Evolutionary conservation across 306 rosid species (phyloP).

Genomic region (Rubus idaeus): DNA sequence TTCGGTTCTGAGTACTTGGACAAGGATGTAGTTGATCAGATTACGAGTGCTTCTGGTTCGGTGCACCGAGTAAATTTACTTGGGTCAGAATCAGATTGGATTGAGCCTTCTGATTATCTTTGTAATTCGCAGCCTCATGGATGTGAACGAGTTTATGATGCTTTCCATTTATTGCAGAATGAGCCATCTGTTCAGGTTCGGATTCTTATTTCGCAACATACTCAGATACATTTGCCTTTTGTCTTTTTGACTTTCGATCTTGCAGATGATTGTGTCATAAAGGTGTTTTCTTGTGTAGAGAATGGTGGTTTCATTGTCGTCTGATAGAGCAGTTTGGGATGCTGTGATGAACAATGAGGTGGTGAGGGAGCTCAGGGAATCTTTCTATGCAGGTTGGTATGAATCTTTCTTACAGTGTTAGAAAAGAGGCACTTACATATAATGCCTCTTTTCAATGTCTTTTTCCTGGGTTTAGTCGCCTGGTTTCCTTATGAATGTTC

Average conservation of each 20-base stretch:
- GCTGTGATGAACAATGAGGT: slow-evolving; percentile 72
- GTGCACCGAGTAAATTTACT: slow-evolving; percentile 32
- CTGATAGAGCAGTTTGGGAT: slow-evolving; percentile 77
- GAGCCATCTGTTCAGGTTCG: slow-evolving; percentile 72
- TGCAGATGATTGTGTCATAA: background rate
- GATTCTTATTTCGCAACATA: background rate
- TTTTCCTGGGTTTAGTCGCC: background rate
- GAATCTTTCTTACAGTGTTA: background rate
- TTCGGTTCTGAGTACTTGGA: slow-evolving; percentile 23
- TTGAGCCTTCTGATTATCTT: slow-evolving; percentile 52
- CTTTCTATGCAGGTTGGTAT: slow-evolving; percentile 50
- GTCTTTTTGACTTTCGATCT: background rate
- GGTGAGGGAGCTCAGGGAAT: slow-evolving; percentile 62
- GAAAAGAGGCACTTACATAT: background rate
- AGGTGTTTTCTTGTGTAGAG: slow-evolving; percentile 40
- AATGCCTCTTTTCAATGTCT: background rate
- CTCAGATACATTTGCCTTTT: background rate
- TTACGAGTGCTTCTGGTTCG: slow-evolving; percentile 21
- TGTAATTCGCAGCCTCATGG: slow-evolving; percentile 35
- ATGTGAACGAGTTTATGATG: slow-evolving; percentile 47
- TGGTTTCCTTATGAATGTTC: background rate
- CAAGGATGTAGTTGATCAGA: slow-evolving; percentile 26
- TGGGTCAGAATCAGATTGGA: slow-evolving; percentile 55
- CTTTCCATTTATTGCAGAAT: slow-evolving; percentile 64
- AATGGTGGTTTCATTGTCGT: slow-evolving; percentile 70